Conservation (phyloP, 2,329 filamentous ascomycete species). For the Trichoderma sp. region DNA sequence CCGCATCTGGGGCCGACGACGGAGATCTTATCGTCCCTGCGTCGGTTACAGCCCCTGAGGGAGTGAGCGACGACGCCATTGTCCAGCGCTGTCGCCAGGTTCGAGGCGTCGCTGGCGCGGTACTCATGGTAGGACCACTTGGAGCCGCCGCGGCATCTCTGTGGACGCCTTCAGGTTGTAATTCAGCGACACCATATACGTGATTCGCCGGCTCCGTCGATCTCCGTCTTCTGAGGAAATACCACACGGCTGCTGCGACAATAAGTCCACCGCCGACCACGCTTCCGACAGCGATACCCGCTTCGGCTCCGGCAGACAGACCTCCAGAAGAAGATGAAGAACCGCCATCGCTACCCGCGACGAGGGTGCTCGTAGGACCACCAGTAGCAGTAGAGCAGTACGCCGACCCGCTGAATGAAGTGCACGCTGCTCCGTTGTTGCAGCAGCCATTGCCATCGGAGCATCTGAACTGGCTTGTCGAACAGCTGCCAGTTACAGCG, state of each 20-base stretch:
- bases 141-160: constrained; percentile 29
- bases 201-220: background rate
- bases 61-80: constrained; percentile 52
- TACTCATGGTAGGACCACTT: constrained; percentile 30
- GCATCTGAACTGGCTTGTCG: constrained; percentile 51
- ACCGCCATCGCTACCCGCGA: background rate
- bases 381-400: constrained; percentile 47
- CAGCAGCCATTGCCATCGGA: constrained; percentile 56
- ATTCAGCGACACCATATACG: background rate
- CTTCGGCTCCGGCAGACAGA: constrained; percentile 53
- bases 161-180: too few species aligned
- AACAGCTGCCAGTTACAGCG: constrained; percentile 48
- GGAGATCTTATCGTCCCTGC: constrained; percentile 32
- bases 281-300: constrained; percentile 60
- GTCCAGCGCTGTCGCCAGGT: constrained; percentile 41
- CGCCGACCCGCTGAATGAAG: constrained; percentile 41
- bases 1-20: constrained; percentile 42
- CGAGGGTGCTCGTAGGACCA: constrained; percentile 35
- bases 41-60: constrained; percentile 43
- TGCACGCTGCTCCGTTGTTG: constrained; percentile 49
- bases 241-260: constrained; percentile 51
- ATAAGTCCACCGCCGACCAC: constrained; percentile 49
- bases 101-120: constrained; percentile 15
- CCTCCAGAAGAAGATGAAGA: constrained; percentile 12
- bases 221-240: constrained; percentile 50